These are phyloP conservation scores for Chaetoceros tenuissimus DNA, from an alignment of 108 stramenopile species.

Conservation along the genomic window DNA sequence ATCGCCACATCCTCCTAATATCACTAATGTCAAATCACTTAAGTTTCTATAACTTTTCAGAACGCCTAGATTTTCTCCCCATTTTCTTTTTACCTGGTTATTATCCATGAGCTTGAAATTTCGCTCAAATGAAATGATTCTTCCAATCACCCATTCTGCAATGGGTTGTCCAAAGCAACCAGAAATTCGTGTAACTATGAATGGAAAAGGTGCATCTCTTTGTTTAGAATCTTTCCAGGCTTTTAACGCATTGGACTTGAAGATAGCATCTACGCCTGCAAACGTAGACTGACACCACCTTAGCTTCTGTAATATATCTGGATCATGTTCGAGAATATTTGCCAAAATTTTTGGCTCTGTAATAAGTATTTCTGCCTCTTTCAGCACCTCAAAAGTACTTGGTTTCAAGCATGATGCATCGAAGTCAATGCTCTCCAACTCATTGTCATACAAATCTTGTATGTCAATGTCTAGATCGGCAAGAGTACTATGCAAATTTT, in stretches of 20 bases:
- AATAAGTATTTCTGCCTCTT: conserved; percentile 30
- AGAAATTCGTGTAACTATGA: conserved; percentile 36
- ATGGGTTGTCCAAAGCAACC: conserved; percentile 45
- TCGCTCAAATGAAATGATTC: conserved; percentile 45
- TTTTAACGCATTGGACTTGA: conserved; percentile 11
- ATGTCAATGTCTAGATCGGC: no score
- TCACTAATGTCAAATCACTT: conserved; percentile 27
- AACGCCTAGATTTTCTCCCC: conserved; percentile 29
- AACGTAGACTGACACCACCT: conserved; percentile 46
- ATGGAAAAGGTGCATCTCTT: conserved; percentile 7
- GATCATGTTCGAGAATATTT: conserved; percentile 9
- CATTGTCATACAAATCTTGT: no score
- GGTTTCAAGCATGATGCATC: no score
- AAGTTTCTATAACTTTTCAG: conserved; percentile 34
- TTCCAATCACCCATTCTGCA: conserved; percentile 44
- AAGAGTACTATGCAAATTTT: no score
- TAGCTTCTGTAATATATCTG: conserved; percentile 7
- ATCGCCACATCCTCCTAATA: conserved; percentile 43
- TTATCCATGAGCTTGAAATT: conserved; percentile 17
- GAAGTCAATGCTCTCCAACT: no score
- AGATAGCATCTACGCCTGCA: conserved; percentile 35
- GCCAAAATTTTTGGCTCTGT: conserved; percentile 38
- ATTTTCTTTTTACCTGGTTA: conserved; percentile 25
- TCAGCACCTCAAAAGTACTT: no score
- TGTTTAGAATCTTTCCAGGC: no score